Percentiles rank a stretch among this genome's conserved stretches.
These are phyloP conservation scores for Rhodotorula toruloides DNA, from an alignment of 768 basidiomycete genomes.

Conservation along the genomic window DNA sequence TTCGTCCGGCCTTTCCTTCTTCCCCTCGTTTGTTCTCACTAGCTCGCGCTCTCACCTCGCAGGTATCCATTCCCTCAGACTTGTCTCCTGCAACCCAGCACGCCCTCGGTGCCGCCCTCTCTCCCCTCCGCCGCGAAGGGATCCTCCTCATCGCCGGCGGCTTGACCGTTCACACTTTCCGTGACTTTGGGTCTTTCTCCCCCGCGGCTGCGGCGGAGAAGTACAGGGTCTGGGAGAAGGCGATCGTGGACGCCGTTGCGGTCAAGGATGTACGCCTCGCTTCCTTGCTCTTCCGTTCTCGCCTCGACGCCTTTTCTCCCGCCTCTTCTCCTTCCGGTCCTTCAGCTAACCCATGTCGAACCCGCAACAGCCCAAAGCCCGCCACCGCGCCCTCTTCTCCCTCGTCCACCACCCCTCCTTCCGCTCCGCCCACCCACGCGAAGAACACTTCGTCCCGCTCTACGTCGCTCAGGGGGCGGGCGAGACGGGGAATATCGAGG, in stretches of 20 bases:
- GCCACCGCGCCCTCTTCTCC: slow-evolving; percentile 57
- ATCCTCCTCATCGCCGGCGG: slow-evolving; percentile 68
- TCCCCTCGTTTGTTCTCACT: slow-evolving; percentile 49
- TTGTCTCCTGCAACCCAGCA: slow-evolving; percentile 61
- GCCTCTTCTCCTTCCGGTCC: background rate
- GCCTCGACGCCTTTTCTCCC: background rate
- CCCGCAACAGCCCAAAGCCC: slow-evolving; percentile 50
- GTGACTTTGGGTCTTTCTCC: slow-evolving; percentile 55
- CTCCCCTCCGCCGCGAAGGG: slow-evolving; percentile 60
- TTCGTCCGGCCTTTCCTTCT: slow-evolving; percentile 43
- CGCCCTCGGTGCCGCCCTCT: slow-evolving; percentile 60
- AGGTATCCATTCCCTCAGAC: slow-evolving; percentile 55
- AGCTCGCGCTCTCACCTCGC: background rate
- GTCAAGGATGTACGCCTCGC: slow-evolving; percentile 14
- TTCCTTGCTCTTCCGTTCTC: background rate
- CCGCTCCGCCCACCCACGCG: slow-evolving; percentile 64
- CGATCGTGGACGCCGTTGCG: slow-evolving; percentile 56
- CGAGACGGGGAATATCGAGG: slow-evolving; percentile 48
- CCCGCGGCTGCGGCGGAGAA: slow-evolving; percentile 53
- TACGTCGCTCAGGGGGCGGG: slow-evolving; percentile 72
- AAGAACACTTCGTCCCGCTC: slow-evolving; percentile 75
- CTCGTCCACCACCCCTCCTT: slow-evolving; percentile 61
- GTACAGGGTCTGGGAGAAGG: slow-evolving; percentile 58
- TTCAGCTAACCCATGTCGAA: slow-evolving; percentile 6
- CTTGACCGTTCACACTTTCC: slow-evolving; percentile 62